These are phyloP conservation scores for Rhodotorula paludigena DNA, from an alignment of 768 basidiomycete species.

Conservation along the genomic window DNA sequence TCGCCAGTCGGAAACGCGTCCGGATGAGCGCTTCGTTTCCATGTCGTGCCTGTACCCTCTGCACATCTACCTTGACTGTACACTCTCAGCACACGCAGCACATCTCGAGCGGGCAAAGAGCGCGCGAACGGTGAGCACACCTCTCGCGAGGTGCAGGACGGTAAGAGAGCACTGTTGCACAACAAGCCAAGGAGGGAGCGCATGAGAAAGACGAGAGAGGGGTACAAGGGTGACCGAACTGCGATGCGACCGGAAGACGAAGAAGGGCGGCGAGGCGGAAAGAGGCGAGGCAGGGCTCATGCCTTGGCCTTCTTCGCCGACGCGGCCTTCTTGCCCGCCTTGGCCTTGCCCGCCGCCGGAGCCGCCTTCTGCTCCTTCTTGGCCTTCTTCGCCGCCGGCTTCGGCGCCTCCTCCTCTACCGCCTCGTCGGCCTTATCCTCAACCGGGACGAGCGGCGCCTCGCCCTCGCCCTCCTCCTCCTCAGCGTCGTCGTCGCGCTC, in stretches of 20 bases:
- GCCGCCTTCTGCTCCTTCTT: slow-evolving; percentile 25
- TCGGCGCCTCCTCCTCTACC: not conserved
- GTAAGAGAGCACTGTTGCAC: not conserved
- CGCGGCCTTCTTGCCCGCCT: slow-evolving; percentile 28
- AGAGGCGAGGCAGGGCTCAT: not conserved
- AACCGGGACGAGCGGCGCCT: too few relatives aligned
- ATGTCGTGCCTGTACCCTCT: too few relatives aligned
- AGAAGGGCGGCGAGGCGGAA: not conserved
- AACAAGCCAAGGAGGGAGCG: not conserved
- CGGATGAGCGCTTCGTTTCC: too few relatives aligned
- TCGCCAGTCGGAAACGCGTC: too few relatives aligned
- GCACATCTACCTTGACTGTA: too few relatives aligned
- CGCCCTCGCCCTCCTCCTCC: slow-evolving; percentile 7
- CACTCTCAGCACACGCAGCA: too few relatives aligned
- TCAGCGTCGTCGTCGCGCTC: slow-evolving; percentile 28
- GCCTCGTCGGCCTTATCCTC: slow-evolving; percentile 13
- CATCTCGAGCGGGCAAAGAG: too few relatives aligned
- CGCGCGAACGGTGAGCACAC: too few relatives aligned
- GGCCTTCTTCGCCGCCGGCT: not conserved
- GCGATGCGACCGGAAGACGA: not conserved
- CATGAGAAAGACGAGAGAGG: not conserved
- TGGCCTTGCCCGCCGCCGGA: too few relatives aligned
- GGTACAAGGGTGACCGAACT: not conserved
- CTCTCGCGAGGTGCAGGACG: too few relatives aligned
- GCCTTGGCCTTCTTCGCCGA: slow-evolving; percentile 36